These are phyloP conservation scores for Coffea eugenioides DNA, from an alignment of 257 asterid species.

Conservation along the genomic window DNA sequence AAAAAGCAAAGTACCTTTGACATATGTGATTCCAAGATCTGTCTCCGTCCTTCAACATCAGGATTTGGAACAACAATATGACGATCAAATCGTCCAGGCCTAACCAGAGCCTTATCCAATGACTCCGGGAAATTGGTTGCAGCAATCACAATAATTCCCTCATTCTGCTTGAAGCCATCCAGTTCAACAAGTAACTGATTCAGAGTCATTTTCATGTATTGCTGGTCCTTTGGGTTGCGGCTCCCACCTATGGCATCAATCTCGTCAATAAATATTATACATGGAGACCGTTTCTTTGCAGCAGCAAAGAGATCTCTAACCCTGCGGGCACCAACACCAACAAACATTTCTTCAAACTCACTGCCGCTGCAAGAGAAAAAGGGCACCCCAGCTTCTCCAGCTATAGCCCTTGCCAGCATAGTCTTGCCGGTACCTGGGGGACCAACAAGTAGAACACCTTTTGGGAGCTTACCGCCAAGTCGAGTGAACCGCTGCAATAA, in stretches of 20 bases:
- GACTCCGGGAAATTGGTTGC: constrained; percentile 95
- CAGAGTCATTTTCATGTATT: constrained; percentile 88
- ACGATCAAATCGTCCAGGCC: constrained; percentile 95
- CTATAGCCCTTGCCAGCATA: constrained; percentile 97
- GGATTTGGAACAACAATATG: constrained; percentile 95
- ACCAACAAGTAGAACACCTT: constrained; percentile 91
- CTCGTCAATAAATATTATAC: constrained; percentile 88
- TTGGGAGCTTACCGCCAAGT: constrained; percentile 98
- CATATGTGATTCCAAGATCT: constrained; percentile 92
- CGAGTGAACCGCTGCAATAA: constrained; percentile 81
- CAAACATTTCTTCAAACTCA: constrained; percentile 98
- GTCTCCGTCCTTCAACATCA: constrained; percentile 94
- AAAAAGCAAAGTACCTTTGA: constrained; percentile 58
- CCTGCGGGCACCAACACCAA: constrained; percentile 97
- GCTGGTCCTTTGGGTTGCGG: constrained; percentile 91
- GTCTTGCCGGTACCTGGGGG: constrained; percentile 99
- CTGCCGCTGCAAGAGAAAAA: constrained; percentile 97
- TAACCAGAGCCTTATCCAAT: constrained; percentile 87
- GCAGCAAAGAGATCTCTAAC: constrained; percentile 93
- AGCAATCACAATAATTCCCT: constrained; percentile 89
- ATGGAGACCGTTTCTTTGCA: constrained; percentile 92
- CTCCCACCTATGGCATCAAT: constrained; percentile 96
- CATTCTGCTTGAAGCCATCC: constrained; percentile 95
- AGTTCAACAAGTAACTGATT: constrained; percentile 94
- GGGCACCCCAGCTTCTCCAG: constrained; percentile 99